These are phyloP conservation scores for Closterium sp. DNA, from an alignment of 139 green algal species.

Conservation along the genomic window DNA sequence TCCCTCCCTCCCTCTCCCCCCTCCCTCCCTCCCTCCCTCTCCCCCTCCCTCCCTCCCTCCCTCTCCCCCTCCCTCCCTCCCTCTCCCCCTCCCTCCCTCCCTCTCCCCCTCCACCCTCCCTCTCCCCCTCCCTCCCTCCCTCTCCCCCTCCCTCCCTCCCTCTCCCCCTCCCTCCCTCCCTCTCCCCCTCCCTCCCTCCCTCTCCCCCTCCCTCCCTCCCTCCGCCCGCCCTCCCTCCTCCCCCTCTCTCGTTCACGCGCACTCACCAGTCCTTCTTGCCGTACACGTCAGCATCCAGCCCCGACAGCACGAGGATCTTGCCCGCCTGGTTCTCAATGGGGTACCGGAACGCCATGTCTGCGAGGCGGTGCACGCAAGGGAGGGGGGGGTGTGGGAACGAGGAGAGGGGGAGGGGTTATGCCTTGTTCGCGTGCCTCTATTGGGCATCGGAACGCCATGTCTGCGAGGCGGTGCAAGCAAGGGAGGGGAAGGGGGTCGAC, in stretches of 20 bases:
- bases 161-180: too few species aligned
- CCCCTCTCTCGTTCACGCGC: neutral
- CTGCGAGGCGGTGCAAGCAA: neutral
- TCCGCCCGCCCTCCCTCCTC: too few species aligned
- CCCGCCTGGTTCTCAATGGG: neutral
- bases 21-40: neutral
- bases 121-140: too few species aligned
- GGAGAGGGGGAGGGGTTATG: neutral
- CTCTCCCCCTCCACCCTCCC: too few species aligned
- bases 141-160: too few species aligned
- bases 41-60: neutral
- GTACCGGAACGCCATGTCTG: conserved; percentile 11
- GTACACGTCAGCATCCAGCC: conserved; percentile 7
- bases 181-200: too few species aligned
- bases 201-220: too few species aligned
- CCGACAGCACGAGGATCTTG: neutral
- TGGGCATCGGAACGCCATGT: neutral
- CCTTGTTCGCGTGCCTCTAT: neutral
- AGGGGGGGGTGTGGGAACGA: neutral
- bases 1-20: too few species aligned
- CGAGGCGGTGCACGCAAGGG: too few species aligned
- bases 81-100: too few species aligned
- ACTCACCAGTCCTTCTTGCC: conserved; percentile 26
- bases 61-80: too few species aligned
- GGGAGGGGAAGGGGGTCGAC: neutral